A percentile compares a stretch with the other conserved stretches of the same genome.
Evolutionary conservation across 371 early-diverging fungal genomes (phyloP).

Genomic region (Mortierella sp.): DNA sequence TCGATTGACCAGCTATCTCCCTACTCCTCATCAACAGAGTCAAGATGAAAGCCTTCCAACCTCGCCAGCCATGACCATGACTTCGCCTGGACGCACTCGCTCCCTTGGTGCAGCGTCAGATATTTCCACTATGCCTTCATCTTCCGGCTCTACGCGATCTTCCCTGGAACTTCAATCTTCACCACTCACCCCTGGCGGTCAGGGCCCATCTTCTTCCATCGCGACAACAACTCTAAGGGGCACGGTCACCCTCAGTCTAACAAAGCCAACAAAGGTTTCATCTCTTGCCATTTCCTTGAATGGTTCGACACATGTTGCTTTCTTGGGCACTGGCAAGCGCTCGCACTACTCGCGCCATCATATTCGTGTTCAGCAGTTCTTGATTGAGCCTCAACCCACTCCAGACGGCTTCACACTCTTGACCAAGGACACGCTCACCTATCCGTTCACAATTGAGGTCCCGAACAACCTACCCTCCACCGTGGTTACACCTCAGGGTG

Average conservation of each 20-base stretch:
- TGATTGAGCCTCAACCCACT: slow-evolving; percentile 36
- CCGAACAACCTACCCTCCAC: slow-evolving; percentile 45
- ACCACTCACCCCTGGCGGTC: neutral
- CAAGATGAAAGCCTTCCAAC: slow-evolving; percentile 3
- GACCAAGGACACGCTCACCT: slow-evolving; percentile 24
- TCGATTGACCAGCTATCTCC: neutral
- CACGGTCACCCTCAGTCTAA: slow-evolving; percentile 21
- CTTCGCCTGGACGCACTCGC: slow-evolving; percentile 35
- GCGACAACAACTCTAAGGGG: slow-evolving; percentile 26
- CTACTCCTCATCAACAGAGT: neutral
- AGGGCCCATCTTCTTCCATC: neutral
- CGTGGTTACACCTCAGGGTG: slow-evolving; percentile 49
- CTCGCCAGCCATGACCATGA: slow-evolving; percentile 31
- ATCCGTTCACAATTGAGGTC: slow-evolving; percentile 38
- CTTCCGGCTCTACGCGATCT: slow-evolving; percentile 33
- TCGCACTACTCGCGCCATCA: slow-evolving; percentile 47
- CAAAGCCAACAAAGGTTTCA: slow-evolving; percentile 40
- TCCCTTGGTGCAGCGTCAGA: slow-evolving; percentile 36
- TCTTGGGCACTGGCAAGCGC: slow-evolving; percentile 47
- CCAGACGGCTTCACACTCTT: slow-evolving; percentile 34
- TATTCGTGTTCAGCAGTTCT: slow-evolving; percentile 36
- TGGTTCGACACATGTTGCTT: slow-evolving; percentile 50
- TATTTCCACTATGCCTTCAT: slow-evolving; percentile 41
- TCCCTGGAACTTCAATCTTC: slow-evolving; percentile 32
- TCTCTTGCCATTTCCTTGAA: slow-evolving; percentile 39